These are phyloP conservation scores for Pulicaria dysenterica DNA, from an alignment of 129 eudicot species.

Conservation along the genomic window DNA sequence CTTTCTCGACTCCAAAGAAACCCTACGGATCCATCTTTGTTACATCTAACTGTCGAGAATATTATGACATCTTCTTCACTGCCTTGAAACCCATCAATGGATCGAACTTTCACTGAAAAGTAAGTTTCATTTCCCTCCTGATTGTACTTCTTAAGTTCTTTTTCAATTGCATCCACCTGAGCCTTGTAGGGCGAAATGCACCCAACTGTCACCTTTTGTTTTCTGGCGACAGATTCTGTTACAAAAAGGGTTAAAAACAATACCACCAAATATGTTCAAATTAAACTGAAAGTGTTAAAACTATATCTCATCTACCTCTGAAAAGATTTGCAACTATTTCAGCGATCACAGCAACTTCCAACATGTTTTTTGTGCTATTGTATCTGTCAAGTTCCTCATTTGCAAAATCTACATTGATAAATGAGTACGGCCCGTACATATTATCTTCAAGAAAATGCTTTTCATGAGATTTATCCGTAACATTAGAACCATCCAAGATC, in stretches of 20 bases:
- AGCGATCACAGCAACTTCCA: slow-evolving; percentile 52
- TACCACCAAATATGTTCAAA: neutral
- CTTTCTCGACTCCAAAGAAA: slow-evolving; percentile 54
- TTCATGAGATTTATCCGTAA: slow-evolving; percentile 26
- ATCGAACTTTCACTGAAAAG: slow-evolving; percentile 52
- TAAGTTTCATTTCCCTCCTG: neutral
- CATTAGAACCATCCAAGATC: slow-evolving; percentile 60
- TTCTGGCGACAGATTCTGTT: slow-evolving; percentile 34
- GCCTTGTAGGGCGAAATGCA: slow-evolving; percentile 47
- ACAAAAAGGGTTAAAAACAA: neutral
- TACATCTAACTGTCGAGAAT: slow-evolving; percentile 64
- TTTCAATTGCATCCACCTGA: slow-evolving; percentile 43
- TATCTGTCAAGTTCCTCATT: slow-evolving; percentile 44
- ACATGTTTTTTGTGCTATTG: slow-evolving; percentile 44
- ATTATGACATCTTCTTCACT: slow-evolving; percentile 76
- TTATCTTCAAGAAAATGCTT: slow-evolving; percentile 37
- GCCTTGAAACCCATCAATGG: slow-evolving; percentile 80
- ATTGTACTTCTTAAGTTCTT: slow-evolving; percentile 41
- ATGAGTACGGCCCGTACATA: slow-evolving; percentile 58
- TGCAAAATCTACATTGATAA: slow-evolving; percentile 49
- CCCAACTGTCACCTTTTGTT: slow-evolving; percentile 39
- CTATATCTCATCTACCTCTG: slow-evolving; percentile 42
- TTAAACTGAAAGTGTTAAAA: slow-evolving; percentile 5
- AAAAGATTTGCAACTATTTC: slow-evolving; percentile 43
- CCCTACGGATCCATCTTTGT: slow-evolving; percentile 54